These are phyloP conservation scores for Flaveria ramosissima DNA, from an alignment of 129 eudicot genomes.

Conservation along the genomic window DNA sequence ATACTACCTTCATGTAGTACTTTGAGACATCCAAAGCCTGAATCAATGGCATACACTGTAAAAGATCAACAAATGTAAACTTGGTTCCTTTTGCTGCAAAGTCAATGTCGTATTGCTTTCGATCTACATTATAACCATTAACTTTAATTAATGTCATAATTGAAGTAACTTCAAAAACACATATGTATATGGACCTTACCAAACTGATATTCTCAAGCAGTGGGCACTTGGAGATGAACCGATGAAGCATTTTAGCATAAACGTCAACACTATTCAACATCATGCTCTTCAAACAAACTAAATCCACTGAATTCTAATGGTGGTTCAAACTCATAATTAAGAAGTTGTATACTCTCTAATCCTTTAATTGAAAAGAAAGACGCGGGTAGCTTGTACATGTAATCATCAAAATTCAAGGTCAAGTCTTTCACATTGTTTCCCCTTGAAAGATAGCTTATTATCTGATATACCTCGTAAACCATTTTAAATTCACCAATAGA, in stretches of 20 bases:
- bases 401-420: not conserved
- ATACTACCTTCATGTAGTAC: conserved; percentile 1
- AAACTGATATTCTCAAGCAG: conserved; percentile 19
- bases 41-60: not conserved
- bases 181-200: conserved; percentile 8
- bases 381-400: conserved; percentile 11
- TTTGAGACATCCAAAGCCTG: not conserved
- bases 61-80: conserved; percentile 10
- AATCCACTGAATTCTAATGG: conserved; percentile 21
- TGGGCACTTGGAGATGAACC: conserved; percentile 32
- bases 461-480: conserved; percentile 22
- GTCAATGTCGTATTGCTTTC: not conserved
- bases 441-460: conserved; percentile 8
- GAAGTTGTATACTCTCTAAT: conserved; percentile 7
- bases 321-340: conserved; percentile 10
- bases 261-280: not conserved
- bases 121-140: not conserved
- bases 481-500: not conserved
- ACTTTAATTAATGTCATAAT: not conserved
- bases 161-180: not conserved
- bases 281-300: not conserved
- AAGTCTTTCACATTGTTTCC: conserved; percentile 5
- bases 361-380: conserved; percentile 15
- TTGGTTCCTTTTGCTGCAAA: not conserved
- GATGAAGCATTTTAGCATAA: conserved; percentile 1